Evolutionary conservation across 768 basidiomycete species (phyloP).

Genomic region (Collybiopsis luxurians): DNA sequence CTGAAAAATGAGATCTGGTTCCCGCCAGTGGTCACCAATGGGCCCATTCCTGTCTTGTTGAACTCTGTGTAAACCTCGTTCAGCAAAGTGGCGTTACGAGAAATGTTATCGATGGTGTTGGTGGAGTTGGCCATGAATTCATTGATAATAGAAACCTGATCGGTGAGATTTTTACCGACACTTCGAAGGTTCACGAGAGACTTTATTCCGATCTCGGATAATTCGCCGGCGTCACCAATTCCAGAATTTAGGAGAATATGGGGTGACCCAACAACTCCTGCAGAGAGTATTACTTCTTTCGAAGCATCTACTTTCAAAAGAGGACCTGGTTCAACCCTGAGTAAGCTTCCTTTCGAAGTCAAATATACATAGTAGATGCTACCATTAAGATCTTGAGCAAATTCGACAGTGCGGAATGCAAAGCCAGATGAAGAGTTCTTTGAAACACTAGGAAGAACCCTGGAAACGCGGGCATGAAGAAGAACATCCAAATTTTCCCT

Average conservation of each 20-base stretch:
- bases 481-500: conserved; percentile 16
- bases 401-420: conserved; percentile 10
- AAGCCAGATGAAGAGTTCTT: background rate
- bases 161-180: conserved; percentile 21
- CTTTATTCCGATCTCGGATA: conserved; percentile 15
- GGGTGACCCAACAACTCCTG: conserved; percentile 19
- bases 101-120: conserved; percentile 10
- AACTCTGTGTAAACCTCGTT: conserved; percentile 13
- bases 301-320: conserved; percentile 6
- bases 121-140: conserved; percentile 18
- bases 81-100: conserved; percentile 10
- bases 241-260: conserved; percentile 22
- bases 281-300: conserved; percentile 23
- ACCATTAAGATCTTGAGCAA: background rate
- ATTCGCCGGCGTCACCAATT: conserved; percentile 18
- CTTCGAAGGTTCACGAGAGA: conserved; percentile 16
- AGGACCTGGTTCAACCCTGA: conserved; percentile 11
- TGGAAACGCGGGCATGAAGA: conserved; percentile 5
- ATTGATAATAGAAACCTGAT: conserved; percentile 15
- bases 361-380: background rate
- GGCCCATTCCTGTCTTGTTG: conserved; percentile 15
- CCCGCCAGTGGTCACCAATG: conserved; percentile 4
- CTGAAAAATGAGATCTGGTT: conserved; percentile 18
- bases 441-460: background rate
- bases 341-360: conserved; percentile 5